Base-by-base conservation (phyloP, 164 flowering plant species). In the Kingdonia uniflora region DNA sequence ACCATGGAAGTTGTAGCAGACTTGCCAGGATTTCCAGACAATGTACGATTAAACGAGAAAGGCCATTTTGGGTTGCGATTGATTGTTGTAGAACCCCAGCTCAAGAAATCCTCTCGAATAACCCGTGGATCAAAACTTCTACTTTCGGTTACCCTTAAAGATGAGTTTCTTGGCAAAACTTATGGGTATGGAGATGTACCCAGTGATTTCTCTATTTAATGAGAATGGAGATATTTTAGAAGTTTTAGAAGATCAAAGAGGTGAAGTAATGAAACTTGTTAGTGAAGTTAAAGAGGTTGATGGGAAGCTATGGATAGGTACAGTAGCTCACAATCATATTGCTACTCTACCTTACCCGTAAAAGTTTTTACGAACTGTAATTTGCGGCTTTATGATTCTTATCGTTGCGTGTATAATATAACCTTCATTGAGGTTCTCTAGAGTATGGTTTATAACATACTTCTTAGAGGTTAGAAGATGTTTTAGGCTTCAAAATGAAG, bases 291-390 rank as follows among this genome's bases (percentile, higher is more conserved):
- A 84, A 52, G 87, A 84, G 68, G 72, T 65, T 33, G 68, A 78
- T 67, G 87, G 85, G 17, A 73, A 76, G 66, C 52, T 84, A 42
- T 84, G 84, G 85, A 47, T 47, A 17, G 51, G 51, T 44, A 94
- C 97, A 38, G 96, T 94, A 64, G 97, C 86, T 61, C 95, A 94
- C 67, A 94, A 94, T 65, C 97, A 94, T 65, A 89, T 94, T 67
- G 95, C 95, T 14, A 84, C 96, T 20, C 69, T 87, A 11, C 76
- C 82, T 52, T 89, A 84, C 58, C 84, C 87, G 48, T 72, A n/a
- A 57, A 22, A 22, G 43, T 5, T 41, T 14, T 41, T 41, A 11
- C 11, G 44, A 3, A 21, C 35, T 52, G 19, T 41, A 14, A 41
- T 41, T 33, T 29, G 4, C 8, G 8, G 35, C 35, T 29, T 8